These are phyloP conservation scores for Bassia scoparia DNA, from an alignment of 148 eudicot genomes.

Conservation along the genomic window DNA sequence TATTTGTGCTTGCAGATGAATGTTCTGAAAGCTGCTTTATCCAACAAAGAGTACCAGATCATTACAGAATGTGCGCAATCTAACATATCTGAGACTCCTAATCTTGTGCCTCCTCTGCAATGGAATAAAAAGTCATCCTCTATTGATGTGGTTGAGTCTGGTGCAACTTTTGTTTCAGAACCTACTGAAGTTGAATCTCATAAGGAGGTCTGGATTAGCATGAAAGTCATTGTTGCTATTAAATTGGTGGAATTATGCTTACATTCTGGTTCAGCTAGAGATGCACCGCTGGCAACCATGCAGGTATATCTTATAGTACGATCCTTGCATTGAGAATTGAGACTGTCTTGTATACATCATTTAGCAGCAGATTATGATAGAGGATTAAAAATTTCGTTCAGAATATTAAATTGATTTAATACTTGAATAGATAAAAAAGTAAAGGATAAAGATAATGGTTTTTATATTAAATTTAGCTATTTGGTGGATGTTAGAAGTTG, in stretches of 20 bases:
- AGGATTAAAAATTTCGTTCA: neutral
- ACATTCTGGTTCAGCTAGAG: constrained; percentile 67
- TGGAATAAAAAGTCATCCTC: constrained; percentile 33
- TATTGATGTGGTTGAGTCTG: constrained; percentile 34
- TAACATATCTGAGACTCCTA: constrained; percentile 79
- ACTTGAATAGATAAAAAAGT: too few relatives aligned
- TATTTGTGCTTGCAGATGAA: constrained; percentile 53
- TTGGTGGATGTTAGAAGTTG: neutral
- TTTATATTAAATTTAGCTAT: neutral
- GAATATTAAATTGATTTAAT: neutral
- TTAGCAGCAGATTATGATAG: neutral
- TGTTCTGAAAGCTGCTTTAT: constrained; percentile 75
- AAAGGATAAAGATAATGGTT: neutral
- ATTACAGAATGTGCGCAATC: constrained; percentile 86
- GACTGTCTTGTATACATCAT: neutral
- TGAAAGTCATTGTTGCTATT: constrained; percentile 68
- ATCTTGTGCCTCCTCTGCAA: constrained; percentile 49
- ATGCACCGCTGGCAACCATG: constrained; percentile 72
- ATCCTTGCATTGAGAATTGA: neutral
- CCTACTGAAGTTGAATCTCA: constrained; percentile 38
- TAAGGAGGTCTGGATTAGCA: constrained; percentile 45
- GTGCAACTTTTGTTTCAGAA: constrained; percentile 34
- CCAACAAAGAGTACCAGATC: constrained; percentile 83
- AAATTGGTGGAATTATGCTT: constrained; percentile 74
- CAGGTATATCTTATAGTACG: constrained; percentile 47